Evolutionary conservation across 106 monocot genomes (phyloP), one percentile per base, ranked within the genome.

Genomic region (Apostasia ramifera): DNA sequence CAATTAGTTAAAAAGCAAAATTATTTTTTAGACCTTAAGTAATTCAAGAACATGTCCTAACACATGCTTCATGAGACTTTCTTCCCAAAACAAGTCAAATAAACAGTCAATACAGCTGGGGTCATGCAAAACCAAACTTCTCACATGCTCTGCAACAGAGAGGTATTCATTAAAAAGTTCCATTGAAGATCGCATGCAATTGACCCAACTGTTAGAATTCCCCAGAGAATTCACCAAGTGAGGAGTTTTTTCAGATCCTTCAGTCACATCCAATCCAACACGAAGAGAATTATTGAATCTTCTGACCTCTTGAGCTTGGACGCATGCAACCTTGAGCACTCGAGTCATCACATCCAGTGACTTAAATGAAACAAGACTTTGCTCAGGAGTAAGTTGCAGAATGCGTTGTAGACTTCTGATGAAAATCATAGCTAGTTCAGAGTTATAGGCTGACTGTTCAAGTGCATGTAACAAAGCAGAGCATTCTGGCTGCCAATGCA

Each of bases 21-120:
- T 8, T 61, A 62, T 2, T 11, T 3, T 4, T 65, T 12, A 6
- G 77, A 97, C 95, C 91, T 83, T 87, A 69, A 98, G 70, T 59
- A 98, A 69, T 68, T 46, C 71, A 53, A 98, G 70, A 68, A 98
- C 85, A 77, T 93, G 87, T 47, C 78, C 90, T 73, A 98, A 69
- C 7, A 93, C 73, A 68, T 52, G 44, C 53, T 74, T 81, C 61
- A 78, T 72, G 40, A 93, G 70, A 69, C 59, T 66, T 75, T 93
- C 90, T 74, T 87, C 98, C 89, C 89, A 90, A 73, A 93, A 90
- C 48, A 98, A 68, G 54, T 88, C 83, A 78, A 93, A 98, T 70
- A 98, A 90, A 76, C 79, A 90, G 69, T 98, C 93, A 65, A 93
- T 71, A 74, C 98, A 98, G 51, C 60, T 75, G 8, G 81, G 8